phyloP scores from a whole-genome alignment of 2,329 filamentous ascomycete species.

The Nemania diffusa region DNA sequence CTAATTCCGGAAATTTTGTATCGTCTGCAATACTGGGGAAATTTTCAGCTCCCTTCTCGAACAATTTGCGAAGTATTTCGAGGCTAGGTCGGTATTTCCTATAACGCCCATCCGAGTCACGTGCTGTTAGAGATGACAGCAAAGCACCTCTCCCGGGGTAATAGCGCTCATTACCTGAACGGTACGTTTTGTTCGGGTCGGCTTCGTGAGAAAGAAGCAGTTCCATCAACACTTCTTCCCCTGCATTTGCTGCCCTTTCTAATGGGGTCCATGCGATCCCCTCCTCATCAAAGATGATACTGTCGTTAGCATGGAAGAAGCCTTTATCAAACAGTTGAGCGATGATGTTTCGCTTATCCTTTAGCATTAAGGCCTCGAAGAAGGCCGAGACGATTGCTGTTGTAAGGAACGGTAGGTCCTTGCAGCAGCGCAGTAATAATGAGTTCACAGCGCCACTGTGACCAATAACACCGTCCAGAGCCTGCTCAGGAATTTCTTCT shows the following conservation, averaged over 20 bases:
- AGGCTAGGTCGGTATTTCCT: neutral
- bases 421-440: neutral
- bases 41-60: neutral
- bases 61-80: slow-evolving; percentile 1
- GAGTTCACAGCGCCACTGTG: neutral
- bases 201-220: slow-evolving; percentile 14
- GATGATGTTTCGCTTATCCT: neutral
- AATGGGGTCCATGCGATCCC: neutral
- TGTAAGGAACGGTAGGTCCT: neutral
- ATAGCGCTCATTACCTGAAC: too few species aligned
- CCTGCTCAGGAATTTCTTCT: neutral
- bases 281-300: neutral
- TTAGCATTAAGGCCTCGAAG: neutral
- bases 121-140: too few species aligned
- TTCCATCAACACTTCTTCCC: neutral
- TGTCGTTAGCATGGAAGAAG: slow-evolving; percentile 2
- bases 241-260: neutral
- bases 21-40: neutral
- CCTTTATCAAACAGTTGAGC: neutral
- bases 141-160: too few species aligned
- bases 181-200: slow-evolving; percentile 11
- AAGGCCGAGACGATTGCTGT: neutral
- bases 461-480: neutral
- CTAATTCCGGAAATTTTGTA: too few species aligned
- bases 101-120: too few species aligned